phyloP scores from a whole-genome alignment of 257 asterid genomes.

The Datura wrightii region DNA sequence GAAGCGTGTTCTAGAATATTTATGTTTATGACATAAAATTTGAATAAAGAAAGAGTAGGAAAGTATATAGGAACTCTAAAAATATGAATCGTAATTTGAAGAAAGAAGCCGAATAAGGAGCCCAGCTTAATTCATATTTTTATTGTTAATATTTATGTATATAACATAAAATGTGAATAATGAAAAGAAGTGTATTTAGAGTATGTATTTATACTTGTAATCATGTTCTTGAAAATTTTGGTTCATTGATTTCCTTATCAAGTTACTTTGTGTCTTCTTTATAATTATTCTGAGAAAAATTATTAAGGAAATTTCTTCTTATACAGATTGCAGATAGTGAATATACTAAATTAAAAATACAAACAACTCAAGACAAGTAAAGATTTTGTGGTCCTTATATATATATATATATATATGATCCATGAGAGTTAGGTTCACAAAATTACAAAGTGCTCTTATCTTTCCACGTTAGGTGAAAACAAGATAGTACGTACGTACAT shows the following conservation, averaged over 20 bases:
- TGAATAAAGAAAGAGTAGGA: neutral
- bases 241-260: neutral
- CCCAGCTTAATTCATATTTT: neutral
- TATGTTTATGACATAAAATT: no score
- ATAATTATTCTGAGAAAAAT: neutral
- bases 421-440: neutral
- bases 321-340: neutral
- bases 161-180: no score
- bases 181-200: no score
- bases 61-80: neutral
- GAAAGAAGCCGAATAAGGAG: neutral
- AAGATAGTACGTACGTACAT: neutral
- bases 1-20: neutral
- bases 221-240: no score
- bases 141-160: no score
- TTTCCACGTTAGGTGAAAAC: neutral
- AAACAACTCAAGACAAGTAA: neutral
- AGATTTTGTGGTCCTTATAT: neutral
- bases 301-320: no score
- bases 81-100: neutral
- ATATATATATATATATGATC: neutral
- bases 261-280: neutral
- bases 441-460: neutral
- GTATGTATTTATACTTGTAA: no score
- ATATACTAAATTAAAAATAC: neutral